Percentiles rank a stretch among this genome's conserved stretches.
Conservation (phyloP, 129 eudicot species). For the Flaveria trinervia region DNA sequence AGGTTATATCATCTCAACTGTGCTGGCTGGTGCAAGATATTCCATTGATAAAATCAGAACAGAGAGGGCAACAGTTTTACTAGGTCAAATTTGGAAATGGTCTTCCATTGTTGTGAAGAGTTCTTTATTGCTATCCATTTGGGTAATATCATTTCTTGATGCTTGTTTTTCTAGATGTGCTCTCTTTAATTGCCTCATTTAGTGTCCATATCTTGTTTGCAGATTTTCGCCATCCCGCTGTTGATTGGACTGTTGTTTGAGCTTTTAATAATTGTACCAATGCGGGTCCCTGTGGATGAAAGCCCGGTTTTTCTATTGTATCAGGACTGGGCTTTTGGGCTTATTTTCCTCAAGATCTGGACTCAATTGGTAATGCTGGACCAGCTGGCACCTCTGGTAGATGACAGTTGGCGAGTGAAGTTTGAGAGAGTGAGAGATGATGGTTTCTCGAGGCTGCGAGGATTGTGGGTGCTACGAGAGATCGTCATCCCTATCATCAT, state of each 20-base stretch:
- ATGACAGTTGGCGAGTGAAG: conserved; percentile 80
- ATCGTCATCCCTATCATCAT: conserved; percentile 78
- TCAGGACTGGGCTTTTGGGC: conserved; percentile 96
- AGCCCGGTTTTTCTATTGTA: conserved; percentile 89
- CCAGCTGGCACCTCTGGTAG: conserved; percentile 85
- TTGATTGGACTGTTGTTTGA: conserved; percentile 85
- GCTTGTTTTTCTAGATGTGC: not conserved
- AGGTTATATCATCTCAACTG: conserved; percentile 84
- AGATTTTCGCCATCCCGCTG: conserved; percentile 83
- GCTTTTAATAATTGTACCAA: conserved; percentile 86
- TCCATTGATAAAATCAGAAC: conserved; percentile 63
- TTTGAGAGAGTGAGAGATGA: conserved; percentile 89
- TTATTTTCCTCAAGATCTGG: conserved; percentile 89
- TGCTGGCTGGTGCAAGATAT: conserved; percentile 79
- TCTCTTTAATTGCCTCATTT: conserved; percentile 1
- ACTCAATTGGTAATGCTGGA: conserved; percentile 94
- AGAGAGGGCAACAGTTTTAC: conserved; percentile 64
- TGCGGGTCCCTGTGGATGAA: conserved; percentile 89
- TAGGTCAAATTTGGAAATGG: conserved; percentile 85
- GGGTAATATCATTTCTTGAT: conserved; percentile 50
- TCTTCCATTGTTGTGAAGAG: conserved; percentile 80
- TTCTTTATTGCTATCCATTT: conserved; percentile 71
- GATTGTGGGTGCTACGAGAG: conserved; percentile 85
- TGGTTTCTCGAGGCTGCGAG: conserved; percentile 90
- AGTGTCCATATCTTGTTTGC: conserved; percentile 25